Conservation (phyloP, 2,329 filamentous ascomycete species). For the Talaromyces sp. region DNA sequence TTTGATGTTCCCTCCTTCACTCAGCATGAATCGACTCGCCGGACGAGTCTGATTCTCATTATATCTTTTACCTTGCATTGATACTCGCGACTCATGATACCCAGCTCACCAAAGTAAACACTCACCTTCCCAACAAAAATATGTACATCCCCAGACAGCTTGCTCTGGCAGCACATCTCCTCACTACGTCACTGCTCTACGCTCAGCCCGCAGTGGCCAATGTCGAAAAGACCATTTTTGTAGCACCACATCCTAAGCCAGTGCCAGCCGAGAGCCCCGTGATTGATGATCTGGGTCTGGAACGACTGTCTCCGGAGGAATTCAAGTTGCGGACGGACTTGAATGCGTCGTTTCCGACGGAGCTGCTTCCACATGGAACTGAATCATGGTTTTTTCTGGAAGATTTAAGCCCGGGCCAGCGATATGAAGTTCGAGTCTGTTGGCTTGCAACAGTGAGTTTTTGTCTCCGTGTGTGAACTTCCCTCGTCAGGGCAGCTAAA, state of each 20-base stretch:
- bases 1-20: neutral
- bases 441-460: slow-evolving; percentile 82
- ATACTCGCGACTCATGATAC: neutral
- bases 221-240: slow-evolving; percentile 86
- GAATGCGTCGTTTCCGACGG: slow-evolving; percentile 60
- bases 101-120: neutral
- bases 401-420: slow-evolving; percentile 60
- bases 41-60: neutral
- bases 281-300: slow-evolving; percentile 57
- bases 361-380: slow-evolving; percentile 48
- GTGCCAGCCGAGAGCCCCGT: slow-evolving; percentile 52
- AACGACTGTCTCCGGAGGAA: slow-evolving; percentile 55
- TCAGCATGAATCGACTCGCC: neutral
- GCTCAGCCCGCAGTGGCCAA: slow-evolving; percentile 53
- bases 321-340: slow-evolving; percentile 58
- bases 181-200: slow-evolving; percentile 1
- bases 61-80: neutral
- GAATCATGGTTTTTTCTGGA: slow-evolving; percentile 76
- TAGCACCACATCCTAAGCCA: slow-evolving; percentile 56
- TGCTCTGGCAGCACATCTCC: neutral
- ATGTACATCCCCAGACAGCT: neutral
- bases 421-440: slow-evolving; percentile 88
- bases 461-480: neutral
- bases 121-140: neutral
- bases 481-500: neutral